Percentiles rank a stretch among this genome's conserved stretches.
Conservation (phyloP, 2,329 filamentous ascomycete genomes). For the Pseudocercospora ulei region DNA sequence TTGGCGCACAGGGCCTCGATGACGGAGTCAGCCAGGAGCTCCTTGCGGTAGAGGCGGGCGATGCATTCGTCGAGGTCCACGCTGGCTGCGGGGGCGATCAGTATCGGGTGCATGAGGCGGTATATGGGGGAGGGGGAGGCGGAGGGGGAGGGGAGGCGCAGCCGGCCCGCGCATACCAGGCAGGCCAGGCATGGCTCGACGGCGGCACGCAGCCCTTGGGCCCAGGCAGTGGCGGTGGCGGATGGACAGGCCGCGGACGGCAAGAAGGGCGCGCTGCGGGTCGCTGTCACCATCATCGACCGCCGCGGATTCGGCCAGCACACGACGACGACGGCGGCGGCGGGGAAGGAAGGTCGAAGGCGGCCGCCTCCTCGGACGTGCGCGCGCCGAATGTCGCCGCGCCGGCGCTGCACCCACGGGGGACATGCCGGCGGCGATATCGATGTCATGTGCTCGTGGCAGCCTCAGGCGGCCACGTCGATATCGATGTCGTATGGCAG, state of each 20-base stretch:
- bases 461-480: too few relatives aligned
- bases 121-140: neutral
- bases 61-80: slow-evolving; percentile 99
- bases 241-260: slow-evolving; percentile 19
- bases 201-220: slow-evolving; percentile 5
- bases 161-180: slow-evolving; percentile 36
- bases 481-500: too few relatives aligned
- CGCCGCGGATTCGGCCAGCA: neutral
- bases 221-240: slow-evolving; percentile 12
- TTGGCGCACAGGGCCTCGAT: slow-evolving; percentile 99
- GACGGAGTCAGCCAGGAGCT: slow-evolving; percentile 91
- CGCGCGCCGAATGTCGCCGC: too few relatives aligned
- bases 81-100: slow-evolving; percentile 52
- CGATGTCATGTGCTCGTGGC: too few relatives aligned
- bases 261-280: slow-evolving; percentile 16
- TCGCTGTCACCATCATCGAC: slow-evolving; percentile 20
- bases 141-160: slow-evolving; percentile 2
- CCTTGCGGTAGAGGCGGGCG: slow-evolving; percentile 89
- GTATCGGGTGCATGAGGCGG: slow-evolving; percentile 6
- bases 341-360: neutral
- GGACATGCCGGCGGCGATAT: too few relatives aligned
- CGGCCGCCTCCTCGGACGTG: too few relatives aligned
- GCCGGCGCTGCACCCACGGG: too few relatives aligned
- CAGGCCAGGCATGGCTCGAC: slow-evolving; percentile 41
- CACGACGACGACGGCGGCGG: neutral